phyloP scores from a whole-genome alignment of 345 rosid species.

The Eutrema yunnanense region DNA sequence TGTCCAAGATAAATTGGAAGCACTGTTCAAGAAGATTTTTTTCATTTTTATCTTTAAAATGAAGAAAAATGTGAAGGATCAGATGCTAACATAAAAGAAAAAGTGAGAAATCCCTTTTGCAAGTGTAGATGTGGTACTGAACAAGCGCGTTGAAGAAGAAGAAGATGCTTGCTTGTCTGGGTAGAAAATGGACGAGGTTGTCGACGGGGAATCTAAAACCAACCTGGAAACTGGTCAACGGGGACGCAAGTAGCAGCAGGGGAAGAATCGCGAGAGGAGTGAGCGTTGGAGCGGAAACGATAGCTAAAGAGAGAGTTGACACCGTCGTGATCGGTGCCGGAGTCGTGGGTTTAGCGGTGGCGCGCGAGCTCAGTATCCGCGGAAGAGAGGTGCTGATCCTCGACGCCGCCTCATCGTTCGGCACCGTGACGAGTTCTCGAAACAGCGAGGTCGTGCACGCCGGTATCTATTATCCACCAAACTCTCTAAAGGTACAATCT shows the following conservation, averaged over 20 bases:
- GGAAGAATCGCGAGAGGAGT: background rate
- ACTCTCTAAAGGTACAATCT: constrained; percentile 58
- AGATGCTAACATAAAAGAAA: background rate
- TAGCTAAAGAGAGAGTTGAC: constrained; percentile 62
- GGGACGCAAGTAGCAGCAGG: background rate
- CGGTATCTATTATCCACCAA: constrained; percentile 79
- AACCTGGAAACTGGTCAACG: background rate
- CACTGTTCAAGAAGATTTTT: no score
- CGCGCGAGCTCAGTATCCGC: constrained; percentile 51
- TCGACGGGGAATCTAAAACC: background rate
- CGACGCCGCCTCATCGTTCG: constrained; percentile 78
- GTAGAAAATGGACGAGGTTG: constrained; percentile 17
- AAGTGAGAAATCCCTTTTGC: background rate
- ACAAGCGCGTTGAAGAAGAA: background rate
- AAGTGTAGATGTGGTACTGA: background rate
- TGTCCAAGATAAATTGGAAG: no score
- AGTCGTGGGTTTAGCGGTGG: constrained; percentile 75
- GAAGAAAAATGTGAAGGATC: no score
- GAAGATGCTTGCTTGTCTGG: constrained; percentile 14
- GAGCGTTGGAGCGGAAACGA: constrained; percentile 9
- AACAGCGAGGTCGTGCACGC: constrained; percentile 94
- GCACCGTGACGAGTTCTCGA: constrained; percentile 75
- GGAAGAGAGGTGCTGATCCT: constrained; percentile 74
- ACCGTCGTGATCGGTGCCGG: constrained; percentile 92
- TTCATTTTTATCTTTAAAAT: no score